Evolutionary conservation across 139 green algal species (phyloP), one percentile per base, ranked within the genome.

Genomic region (Haematococcus sp.): DNA sequence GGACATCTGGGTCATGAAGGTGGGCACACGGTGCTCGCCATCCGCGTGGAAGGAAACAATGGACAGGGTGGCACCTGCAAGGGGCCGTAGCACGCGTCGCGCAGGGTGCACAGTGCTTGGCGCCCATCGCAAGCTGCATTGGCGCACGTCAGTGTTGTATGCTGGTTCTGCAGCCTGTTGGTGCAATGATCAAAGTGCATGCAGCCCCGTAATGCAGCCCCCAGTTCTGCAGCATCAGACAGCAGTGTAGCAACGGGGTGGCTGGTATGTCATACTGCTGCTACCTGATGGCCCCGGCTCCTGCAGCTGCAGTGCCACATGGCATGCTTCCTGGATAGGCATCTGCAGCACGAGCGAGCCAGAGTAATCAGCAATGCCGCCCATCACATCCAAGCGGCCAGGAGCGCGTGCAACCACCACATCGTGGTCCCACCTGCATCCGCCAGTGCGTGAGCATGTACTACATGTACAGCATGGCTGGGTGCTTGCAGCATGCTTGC

Each of bases 321-420:
- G 90, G 76, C 90, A 95, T 0, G 94, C 93, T 79, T 97, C 89
- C 5, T 71, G 67, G 1, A 91, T 89, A 13, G 95, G 91, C 82
- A 95, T 87, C 83, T 98, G 91, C 73, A 99, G 87, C 59, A 97
- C 95, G 22, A 94, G 77, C 13, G 77, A 82, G 35, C 95, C 96
- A 46, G 72, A 90, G 87, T 99, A 99, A 83, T 99, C 95, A 0
- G 93, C 91, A 13, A 99, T 97, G 74, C 95, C 95, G 11, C 95
- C 95, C 91, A 99, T 97, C 27, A 99, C 93, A 71, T 99, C 95
- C 60, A 99, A 79, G 2, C 95, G 76, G 0, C 95, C 95, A 0
- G 95, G 95, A 2, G 95, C 95, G 2, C 95, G 71, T 0, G 89
- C 81, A 28, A 98, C 86, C 0, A 81, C 17, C 19, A 83, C 32